Conservation (phyloP, 2,329 filamentous ascomycete genomes). For the Phyllosticta citrichinensis region DNA sequence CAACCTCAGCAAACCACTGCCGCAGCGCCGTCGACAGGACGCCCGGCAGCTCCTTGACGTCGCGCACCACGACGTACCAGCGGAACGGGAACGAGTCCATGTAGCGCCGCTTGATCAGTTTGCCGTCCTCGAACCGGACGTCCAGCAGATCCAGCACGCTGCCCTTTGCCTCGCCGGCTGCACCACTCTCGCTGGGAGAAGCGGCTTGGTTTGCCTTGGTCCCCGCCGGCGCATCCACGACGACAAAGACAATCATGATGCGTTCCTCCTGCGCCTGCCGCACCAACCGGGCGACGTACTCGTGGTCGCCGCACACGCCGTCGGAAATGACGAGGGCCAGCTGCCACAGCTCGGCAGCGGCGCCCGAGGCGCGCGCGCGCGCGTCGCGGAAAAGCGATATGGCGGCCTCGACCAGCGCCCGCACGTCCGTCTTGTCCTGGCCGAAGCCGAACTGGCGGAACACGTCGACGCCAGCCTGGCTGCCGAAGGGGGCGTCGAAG, state of each 20-base stretch:
- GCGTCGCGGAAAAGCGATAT: constrained; percentile 76
- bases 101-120: constrained; percentile 77
- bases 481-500: constrained; percentile 71
- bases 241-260: constrained; percentile 97
- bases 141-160: constrained; percentile 83
- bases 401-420: constrained; percentile 63
- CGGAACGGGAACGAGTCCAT: constrained; percentile 93
- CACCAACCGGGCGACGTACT: constrained; percentile 69
- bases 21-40: constrained; percentile 80
- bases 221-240: constrained; percentile 58
- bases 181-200: neutral
- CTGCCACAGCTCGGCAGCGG: constrained; percentile 66
- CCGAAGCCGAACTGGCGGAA: constrained; percentile 77
- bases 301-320: constrained; percentile 84
- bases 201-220: no score
- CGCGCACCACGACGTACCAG: constrained; percentile 90
- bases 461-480: constrained; percentile 71
- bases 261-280: constrained; percentile 83
- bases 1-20: constrained; percentile 84
- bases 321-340: constrained; percentile 88
- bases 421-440: constrained; percentile 79
- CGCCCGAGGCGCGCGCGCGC: constrained; percentile 45
- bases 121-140: constrained; percentile 66
- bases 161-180: constrained; percentile 31
- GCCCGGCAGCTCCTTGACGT: constrained; percentile 81